Evolutionary conservation across 257 asterid genomes (phyloP).

Genomic region (Gardenia jasminoides): DNA sequence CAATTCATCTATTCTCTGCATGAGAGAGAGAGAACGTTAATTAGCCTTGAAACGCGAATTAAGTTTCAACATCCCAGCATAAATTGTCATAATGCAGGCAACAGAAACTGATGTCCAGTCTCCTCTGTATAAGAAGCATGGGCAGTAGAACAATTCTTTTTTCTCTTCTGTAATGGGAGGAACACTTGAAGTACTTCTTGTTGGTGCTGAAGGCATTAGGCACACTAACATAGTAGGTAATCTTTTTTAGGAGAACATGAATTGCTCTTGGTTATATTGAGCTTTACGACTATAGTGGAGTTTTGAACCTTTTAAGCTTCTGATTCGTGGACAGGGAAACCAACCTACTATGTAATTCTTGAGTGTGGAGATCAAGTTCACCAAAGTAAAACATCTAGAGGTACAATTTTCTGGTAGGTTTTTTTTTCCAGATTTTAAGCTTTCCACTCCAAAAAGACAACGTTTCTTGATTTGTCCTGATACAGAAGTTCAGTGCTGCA

Average conservation of each 20-base stretch:
- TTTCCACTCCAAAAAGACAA: background rate
- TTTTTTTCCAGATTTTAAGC: background rate
- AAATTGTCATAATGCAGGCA: conserved; percentile 1
- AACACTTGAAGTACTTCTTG: conserved; percentile 71
- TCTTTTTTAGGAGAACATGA: background rate
- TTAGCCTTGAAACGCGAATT: background rate
- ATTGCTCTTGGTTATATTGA: background rate
- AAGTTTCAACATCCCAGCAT: background rate
- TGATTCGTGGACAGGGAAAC: conserved; percentile 38
- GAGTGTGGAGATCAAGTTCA: conserved; percentile 60
- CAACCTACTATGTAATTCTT: conserved; percentile 56
- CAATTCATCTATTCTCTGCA: background rate
- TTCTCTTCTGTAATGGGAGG: conserved; percentile 49
- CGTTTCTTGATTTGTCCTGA: background rate
- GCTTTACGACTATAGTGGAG: background rate
- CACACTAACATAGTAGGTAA: conserved; percentile 47
- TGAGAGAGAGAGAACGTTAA: conserved; percentile 4
- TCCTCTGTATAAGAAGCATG: background rate
- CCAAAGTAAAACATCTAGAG: conserved; percentile 62
- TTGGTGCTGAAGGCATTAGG: conserved; percentile 61
- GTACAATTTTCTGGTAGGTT: conserved; percentile 23
- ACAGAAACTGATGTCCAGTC: background rate
- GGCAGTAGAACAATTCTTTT: background rate
- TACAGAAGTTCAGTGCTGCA: conserved; percentile 19
- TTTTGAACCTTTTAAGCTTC: background rate